These are phyloP conservation scores for Pseudocercospora fuligena DNA, from an alignment of 2,329 filamentous ascomycete species.

Conservation along the genomic window DNA sequence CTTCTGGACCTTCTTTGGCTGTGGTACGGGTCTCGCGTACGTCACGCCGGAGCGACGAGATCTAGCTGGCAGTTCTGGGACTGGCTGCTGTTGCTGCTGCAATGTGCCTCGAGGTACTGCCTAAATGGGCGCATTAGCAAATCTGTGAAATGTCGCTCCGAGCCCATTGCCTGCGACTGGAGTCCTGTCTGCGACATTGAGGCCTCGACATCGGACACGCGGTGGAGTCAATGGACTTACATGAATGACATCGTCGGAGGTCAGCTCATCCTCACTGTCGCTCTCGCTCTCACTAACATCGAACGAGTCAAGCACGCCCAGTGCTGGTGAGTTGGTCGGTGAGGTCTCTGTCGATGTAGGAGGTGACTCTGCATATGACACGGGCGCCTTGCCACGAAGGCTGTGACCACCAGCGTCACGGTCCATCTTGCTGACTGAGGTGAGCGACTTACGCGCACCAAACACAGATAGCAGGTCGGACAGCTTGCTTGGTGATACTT, in stretches of 20 bases:
- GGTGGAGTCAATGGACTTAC: conserved; percentile 2
- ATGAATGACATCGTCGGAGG: conserved; percentile 31
- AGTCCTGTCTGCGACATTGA: background rate
- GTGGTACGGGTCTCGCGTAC: conserved; percentile 27
- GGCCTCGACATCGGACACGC: too few relatives aligned
- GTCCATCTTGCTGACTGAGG: conserved; percentile 35
- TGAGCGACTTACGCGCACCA: conserved; percentile 33
- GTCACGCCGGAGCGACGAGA: conserved; percentile 33
- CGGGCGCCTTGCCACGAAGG: conserved; percentile 20
- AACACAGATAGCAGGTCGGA: conserved; percentile 37
- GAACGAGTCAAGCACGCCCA: conserved; percentile 10
- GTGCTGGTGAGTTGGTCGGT: conserved; percentile 20
- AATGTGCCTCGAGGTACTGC: conserved; percentile 23
- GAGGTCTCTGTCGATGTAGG: conserved; percentile 21
- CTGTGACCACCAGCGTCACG: conserved; percentile 22
- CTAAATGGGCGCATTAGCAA: background rate
- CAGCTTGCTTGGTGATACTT: conserved; percentile 23
- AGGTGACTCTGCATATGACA: conserved; percentile 34
- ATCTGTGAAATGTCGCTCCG: too few relatives aligned
- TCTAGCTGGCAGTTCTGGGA: conserved; percentile 32
- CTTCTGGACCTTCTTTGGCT: conserved; percentile 15
- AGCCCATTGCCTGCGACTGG: background rate
- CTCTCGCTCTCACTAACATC: conserved; percentile 2
- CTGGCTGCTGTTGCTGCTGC: background rate
- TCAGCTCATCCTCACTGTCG: conserved; percentile 34